phyloP scores from a whole-genome alignment of 371 early-diverging fungal genomes.

The Mortierella sp. region DNA sequence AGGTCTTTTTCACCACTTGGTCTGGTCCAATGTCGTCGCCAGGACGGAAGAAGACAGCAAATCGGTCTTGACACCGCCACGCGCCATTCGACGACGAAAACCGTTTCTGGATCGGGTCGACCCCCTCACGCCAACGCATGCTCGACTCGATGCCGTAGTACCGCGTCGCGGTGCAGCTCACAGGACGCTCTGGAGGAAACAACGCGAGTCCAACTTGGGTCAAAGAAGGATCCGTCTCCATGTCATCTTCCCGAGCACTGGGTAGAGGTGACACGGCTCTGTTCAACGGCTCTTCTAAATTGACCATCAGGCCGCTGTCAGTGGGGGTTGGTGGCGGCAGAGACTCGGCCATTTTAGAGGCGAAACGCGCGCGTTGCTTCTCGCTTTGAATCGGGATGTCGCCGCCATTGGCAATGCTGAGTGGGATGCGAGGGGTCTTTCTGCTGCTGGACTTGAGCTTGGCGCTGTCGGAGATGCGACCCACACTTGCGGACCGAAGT shows the following conservation, averaged over 20 bases:
- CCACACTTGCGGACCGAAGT: slow-evolving; percentile 31
- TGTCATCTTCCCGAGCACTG: background rate
- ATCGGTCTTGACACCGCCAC: slow-evolving; percentile 56
- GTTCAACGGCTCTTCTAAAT: slow-evolving; percentile 16
- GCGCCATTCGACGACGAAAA: slow-evolving; percentile 51
- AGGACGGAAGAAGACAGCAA: slow-evolving; percentile 53
- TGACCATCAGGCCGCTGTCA: background rate
- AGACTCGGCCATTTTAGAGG: background rate
- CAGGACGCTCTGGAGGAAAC: slow-evolving; percentile 15
- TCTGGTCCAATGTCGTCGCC: slow-evolving; percentile 51
- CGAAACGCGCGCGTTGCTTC: slow-evolving; percentile 8
- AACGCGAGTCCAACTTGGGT: background rate
- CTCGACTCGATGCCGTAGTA: slow-evolving; percentile 57
- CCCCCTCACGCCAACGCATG: slow-evolving; percentile 57
- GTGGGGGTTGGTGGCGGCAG: background rate
- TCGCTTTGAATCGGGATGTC: slow-evolving; percentile 12
- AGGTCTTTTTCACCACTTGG: slow-evolving; percentile 55
- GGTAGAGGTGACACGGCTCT: background rate
- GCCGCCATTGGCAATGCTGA: background rate
- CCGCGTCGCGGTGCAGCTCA: slow-evolving; percentile 40
- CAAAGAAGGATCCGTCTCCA: background rate
- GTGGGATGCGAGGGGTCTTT: background rate
- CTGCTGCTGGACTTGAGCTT: slow-evolving; percentile 26
- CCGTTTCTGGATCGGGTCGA: slow-evolving; percentile 54
- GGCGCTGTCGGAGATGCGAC: slow-evolving; percentile 17